Conservation (phyloP, 78 protist genomes). For the Chrysochromulina parva region DNA sequence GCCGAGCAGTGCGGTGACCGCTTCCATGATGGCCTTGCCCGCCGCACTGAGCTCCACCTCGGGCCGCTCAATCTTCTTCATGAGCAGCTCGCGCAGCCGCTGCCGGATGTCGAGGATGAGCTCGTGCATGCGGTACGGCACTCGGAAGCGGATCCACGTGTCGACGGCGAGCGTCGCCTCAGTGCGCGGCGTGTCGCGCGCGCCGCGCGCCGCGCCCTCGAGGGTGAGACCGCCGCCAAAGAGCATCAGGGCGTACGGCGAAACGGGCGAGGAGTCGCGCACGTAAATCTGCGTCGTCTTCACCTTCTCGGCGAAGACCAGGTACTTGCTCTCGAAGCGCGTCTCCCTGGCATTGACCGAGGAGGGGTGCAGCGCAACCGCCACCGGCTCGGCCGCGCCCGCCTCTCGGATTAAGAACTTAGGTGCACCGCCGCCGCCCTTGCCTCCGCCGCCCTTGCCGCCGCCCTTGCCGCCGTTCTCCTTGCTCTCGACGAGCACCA, state of each 20-base stretch:
- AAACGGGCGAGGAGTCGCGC: slow-evolving; percentile 51
- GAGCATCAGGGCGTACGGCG: slow-evolving; percentile 61
- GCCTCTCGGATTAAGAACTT: background rate
- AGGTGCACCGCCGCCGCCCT: background rate
- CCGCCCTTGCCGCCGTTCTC: background rate
- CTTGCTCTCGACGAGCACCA: background rate
- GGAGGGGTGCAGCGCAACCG: slow-evolving; percentile 59
- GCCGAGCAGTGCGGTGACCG: background rate
- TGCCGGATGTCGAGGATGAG: background rate
- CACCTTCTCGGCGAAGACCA: slow-evolving; percentile 55
- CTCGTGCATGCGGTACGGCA: background rate
- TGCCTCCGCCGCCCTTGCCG: background rate
- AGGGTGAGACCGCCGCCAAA: slow-evolving; percentile 66
- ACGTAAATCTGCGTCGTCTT: slow-evolving; percentile 59
- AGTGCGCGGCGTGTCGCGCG: background rate
- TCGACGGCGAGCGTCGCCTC: slow-evolving; percentile 34
- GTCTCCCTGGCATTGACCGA: background rate
- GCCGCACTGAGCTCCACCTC: background rate
- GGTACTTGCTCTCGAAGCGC: background rate
- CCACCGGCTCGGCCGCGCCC: background rate
- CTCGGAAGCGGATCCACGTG: slow-evolving; percentile 63
- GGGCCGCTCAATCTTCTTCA: background rate
- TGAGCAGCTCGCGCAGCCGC: background rate
- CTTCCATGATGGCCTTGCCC: background rate
- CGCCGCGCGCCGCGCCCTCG: background rate